Percentiles rank a stretch among this genome's conserved stretches.
These are phyloP conservation scores for Rugonectria rugulosa DNA, from an alignment of 2,329 filamentous ascomycete species.

Conservation along the genomic window DNA sequence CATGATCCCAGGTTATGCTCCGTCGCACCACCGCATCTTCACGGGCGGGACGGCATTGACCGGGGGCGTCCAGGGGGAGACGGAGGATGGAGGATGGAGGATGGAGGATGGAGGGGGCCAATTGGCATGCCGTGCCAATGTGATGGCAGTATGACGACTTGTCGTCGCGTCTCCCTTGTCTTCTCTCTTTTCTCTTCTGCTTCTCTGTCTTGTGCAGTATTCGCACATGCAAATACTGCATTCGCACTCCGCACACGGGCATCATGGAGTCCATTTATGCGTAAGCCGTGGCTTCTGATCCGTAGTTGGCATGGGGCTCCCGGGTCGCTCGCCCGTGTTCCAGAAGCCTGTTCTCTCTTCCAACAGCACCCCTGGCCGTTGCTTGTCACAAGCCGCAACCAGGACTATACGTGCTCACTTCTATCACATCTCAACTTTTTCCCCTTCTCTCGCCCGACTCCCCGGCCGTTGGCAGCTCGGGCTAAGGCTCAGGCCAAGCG, in stretches of 20 bases:
- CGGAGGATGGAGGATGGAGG: neutral
- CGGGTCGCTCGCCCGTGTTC: no score
- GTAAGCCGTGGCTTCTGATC: no score
- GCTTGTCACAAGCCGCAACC: no score
- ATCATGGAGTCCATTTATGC: no score
- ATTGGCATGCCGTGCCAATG: no score
- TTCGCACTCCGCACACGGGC: no score
- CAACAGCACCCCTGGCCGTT: no score
- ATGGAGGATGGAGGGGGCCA: no score
- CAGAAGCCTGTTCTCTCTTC: no score
- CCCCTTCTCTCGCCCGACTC: constrained; percentile 17
- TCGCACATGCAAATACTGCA: no score
- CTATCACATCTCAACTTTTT: constrained; percentile 6
- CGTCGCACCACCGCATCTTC: constrained; percentile 9
- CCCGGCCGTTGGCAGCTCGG: constrained; percentile 24
- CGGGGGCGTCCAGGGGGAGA: constrained; percentile 11
- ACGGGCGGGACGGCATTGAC: constrained; percentile 17
- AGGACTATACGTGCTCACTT: constrained; percentile 9
- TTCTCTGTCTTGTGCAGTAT: no score
- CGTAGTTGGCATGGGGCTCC: no score
- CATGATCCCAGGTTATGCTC: neutral
- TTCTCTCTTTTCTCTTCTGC: neutral
- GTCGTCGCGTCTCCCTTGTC: neutral
- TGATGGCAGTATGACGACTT: neutral
- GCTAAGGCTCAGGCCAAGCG: neutral